Evolutionary conservation across 192 early-diverging fungal species (phyloP).

Genomic region (Coemansia sp.): DNA sequence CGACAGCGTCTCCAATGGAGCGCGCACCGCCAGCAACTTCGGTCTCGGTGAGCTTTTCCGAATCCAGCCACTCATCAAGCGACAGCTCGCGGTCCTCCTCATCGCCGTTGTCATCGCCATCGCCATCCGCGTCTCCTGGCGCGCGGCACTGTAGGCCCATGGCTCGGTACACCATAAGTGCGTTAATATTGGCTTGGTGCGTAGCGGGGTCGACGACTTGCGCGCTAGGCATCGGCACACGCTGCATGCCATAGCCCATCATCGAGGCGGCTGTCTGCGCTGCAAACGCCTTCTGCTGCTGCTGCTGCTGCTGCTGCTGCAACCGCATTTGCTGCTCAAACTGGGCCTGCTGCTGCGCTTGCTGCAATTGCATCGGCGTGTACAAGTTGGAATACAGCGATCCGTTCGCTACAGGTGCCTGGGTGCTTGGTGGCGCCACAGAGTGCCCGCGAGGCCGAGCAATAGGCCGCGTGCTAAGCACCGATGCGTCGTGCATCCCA

Average conservation of each 20-base stretch:
- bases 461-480: constrained; percentile 30
- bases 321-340: constrained; percentile 9
- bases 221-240: constrained; percentile 42
- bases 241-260: constrained; percentile 26
- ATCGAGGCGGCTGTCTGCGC: constrained; percentile 11
- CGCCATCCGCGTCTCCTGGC: constrained; percentile 24
- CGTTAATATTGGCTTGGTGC: constrained; percentile 48
- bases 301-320: constrained; percentile 22
- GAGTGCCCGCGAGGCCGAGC: constrained; percentile 36
- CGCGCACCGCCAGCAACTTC: constrained; percentile 21
- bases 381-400: constrained; percentile 43
- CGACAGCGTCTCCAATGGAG: not conserved
- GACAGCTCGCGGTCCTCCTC: constrained; percentile 32
- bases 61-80: constrained; percentile 51
- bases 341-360: constrained; percentile 28
- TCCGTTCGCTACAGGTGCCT: not conserved
- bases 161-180: constrained; percentile 51
- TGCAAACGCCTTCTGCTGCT: constrained; percentile 14
- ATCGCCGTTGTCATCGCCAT: constrained; percentile 6
- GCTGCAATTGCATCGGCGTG: constrained; percentile 41
- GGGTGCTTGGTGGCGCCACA: not conserved
- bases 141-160: constrained; percentile 54
- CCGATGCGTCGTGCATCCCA: constrained; percentile 16
- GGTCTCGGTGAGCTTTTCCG: constrained; percentile 38
- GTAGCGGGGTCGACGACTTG: constrained; percentile 37